Conservation (phyloP, 352 stramenopile species). For the Pythium oligandrum region DNA sequence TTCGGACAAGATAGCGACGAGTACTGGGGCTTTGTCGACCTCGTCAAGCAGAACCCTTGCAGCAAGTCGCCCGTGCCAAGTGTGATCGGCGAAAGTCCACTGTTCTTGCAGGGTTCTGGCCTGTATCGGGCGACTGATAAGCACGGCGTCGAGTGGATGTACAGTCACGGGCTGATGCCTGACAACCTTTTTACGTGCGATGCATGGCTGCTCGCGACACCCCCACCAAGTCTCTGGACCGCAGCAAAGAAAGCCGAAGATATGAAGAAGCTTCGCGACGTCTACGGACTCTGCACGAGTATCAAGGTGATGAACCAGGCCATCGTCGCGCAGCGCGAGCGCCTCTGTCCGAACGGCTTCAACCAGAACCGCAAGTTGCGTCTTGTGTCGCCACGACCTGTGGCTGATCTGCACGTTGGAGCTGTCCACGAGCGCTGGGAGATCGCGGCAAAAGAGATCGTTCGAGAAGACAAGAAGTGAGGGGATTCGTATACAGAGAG, state of each 20-base stretch:
- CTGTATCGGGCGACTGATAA: conserved; percentile 39
- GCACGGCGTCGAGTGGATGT: conserved; percentile 46
- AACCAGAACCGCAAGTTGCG: conserved; percentile 64
- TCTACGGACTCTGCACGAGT: conserved; percentile 73
- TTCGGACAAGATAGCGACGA: conserved; percentile 23
- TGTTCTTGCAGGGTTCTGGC: conserved; percentile 40
- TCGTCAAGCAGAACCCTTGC: conserved; percentile 62
- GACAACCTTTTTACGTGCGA: conserved; percentile 74
- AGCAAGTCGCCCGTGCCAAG: conserved; percentile 32
- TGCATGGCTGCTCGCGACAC: conserved; percentile 61
- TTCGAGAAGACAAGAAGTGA: too few species aligned
- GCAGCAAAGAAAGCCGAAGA: conserved; percentile 45
- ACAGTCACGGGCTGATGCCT: conserved; percentile 59
- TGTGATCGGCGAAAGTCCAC: conserved; percentile 37
- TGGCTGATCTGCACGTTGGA: conserved; percentile 38
- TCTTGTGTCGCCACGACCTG: conserved; percentile 38
- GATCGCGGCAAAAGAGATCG: conserved; percentile 23
- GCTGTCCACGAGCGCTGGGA: conserved; percentile 38
- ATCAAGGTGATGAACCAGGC: conserved; percentile 72
- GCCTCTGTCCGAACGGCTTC: conserved; percentile 54
- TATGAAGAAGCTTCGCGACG: conserved; percentile 43
- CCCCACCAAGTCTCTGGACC: conserved; percentile 56
- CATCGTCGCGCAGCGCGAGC: conserved; percentile 55
- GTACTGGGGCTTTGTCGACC: conserved; percentile 53
- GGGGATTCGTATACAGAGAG: too few species aligned